A percentile compares a stretch with the other conserved stretches of the same genome.
Conservation (phyloP, 139 green algal genomes). For the Raphidocelis subcapitata region DNA sequence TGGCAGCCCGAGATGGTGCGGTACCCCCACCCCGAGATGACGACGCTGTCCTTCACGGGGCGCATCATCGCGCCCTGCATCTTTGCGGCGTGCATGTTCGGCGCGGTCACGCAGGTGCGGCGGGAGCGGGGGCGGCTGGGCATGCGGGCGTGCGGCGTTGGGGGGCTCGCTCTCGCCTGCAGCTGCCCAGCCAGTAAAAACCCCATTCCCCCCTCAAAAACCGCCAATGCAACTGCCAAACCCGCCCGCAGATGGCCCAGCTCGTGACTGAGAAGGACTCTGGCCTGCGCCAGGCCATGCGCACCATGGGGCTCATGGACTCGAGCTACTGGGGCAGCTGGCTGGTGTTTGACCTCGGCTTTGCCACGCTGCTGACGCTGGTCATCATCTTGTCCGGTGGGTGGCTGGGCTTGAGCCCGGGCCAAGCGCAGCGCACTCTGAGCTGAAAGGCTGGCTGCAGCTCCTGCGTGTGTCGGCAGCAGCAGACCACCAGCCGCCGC, state of each 20-base stretch:
- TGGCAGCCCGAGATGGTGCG: slow-evolving; percentile 48
- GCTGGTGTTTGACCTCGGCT: slow-evolving; percentile 49
- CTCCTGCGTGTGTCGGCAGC: too few species aligned
- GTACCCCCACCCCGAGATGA: slow-evolving; percentile 80
- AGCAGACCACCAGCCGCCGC: too few species aligned
- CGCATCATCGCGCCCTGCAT: slow-evolving; percentile 81
- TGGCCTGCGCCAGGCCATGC: slow-evolving; percentile 73
- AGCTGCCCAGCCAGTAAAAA: too few species aligned
- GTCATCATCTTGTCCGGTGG: slow-evolving; percentile 17
- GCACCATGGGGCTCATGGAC: slow-evolving; percentile 86
- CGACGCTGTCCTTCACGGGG: slow-evolving; percentile 61
- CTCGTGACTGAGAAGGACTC: slow-evolving; percentile 72
- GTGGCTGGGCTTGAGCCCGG: too few species aligned
- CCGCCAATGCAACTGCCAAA: too few species aligned
- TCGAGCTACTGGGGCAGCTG: slow-evolving; percentile 87
- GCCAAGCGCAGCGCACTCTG: too few species aligned
- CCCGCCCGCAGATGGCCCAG: slow-evolving; percentile 48
- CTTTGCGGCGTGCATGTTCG: slow-evolving; percentile 94
- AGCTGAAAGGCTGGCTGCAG: too few species aligned
- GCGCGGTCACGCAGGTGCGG: slow-evolving; percentile 63
- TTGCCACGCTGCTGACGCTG: slow-evolving; percentile 65
- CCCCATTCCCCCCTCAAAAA: too few species aligned
- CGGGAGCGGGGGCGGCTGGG: too few species aligned
- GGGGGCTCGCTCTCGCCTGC: too few species aligned
- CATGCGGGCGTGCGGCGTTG: too few species aligned